These are phyloP conservation scores for Yamadazyma tumulicola DNA, from an alignment of 805 yeast genomes.

Conservation along the genomic window DNA sequence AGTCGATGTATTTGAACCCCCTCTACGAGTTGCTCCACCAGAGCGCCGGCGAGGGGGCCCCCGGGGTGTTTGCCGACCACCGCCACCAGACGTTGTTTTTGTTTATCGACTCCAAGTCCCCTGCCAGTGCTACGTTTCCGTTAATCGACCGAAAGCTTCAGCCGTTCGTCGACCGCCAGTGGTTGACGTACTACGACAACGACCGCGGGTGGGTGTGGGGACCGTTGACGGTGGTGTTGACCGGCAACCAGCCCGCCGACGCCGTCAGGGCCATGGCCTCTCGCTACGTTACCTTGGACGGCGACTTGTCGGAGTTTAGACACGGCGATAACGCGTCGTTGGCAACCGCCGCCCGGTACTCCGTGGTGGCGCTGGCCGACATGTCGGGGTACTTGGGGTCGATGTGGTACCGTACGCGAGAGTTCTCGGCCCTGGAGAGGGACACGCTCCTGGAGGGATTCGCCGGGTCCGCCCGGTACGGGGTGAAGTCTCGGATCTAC, in stretches of 20 bases:
- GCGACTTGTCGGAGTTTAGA: slow-evolving; percentile 38
- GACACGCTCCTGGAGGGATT: slow-evolving; percentile 22
- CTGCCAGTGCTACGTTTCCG: slow-evolving; percentile 45
- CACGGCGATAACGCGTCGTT: slow-evolving; percentile 20
- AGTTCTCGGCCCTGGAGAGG: slow-evolving; percentile 33
- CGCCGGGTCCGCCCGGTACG: slow-evolving; percentile 44
- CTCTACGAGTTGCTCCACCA: slow-evolving; percentile 44
- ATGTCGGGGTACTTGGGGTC: slow-evolving; percentile 25
- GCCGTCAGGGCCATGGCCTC: slow-evolving; percentile 17
- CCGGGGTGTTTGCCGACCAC: slow-evolving; percentile 37
- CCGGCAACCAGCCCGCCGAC: slow-evolving; percentile 59
- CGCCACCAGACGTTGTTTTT: slow-evolving; percentile 52
- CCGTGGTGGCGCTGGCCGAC: slow-evolving; percentile 44
- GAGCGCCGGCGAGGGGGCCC: slow-evolving; percentile 36
- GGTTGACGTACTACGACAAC: slow-evolving; percentile 48
- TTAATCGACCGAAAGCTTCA: slow-evolving; percentile 44
- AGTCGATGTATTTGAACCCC: slow-evolving; percentile 50
- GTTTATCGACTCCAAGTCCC: slow-evolving; percentile 61
- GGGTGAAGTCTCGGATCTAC: slow-evolving; percentile 63
- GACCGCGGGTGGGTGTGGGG: slow-evolving; percentile 36
- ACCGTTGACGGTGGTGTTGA: slow-evolving; percentile 60
- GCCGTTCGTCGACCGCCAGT: slow-evolving; percentile 46
- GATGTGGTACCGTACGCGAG: slow-evolving; percentile 24
- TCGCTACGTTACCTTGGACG: slow-evolving; percentile 50
- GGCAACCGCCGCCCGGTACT: slow-evolving; percentile 14